Percentiles rank a stretch among this genome's conserved stretches.
Conservation (phyloP, 108 stramenopile species). For the Schizochytrium sp. region DNA sequence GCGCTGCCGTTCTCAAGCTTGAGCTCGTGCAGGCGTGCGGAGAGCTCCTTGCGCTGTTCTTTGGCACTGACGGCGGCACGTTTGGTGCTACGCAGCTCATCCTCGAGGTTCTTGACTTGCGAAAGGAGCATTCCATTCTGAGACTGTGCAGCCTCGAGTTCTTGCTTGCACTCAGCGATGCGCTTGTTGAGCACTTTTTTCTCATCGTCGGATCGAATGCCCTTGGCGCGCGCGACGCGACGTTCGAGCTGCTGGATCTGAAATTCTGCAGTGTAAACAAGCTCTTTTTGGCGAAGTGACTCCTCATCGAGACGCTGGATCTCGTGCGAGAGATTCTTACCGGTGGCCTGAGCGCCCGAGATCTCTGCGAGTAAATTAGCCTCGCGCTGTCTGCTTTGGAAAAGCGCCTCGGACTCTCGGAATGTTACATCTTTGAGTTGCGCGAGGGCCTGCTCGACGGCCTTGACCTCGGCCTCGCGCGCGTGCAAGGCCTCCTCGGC, state of each 20-base stretch:
- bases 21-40: constrained; percentile 43
- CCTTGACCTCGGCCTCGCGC: constrained; percentile 51
- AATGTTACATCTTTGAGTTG: constrained; percentile 53
- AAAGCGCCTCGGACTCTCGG: constrained; percentile 53
- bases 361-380: constrained; percentile 59
- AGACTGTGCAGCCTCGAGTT: constrained; percentile 30
- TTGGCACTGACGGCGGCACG: constrained; percentile 36
- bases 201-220: constrained; percentile 68
- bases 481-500: constrained; percentile 46
- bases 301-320: constrained; percentile 55
- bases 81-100: constrained; percentile 48
- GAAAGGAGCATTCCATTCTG: constrained; percentile 49
- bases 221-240: constrained; percentile 70
- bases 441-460: constrained; percentile 36
- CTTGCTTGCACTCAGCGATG: constrained; percentile 55
- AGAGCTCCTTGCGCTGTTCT: constrained; percentile 28
- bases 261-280: constrained; percentile 69
- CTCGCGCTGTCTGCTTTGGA: constrained; percentile 52
- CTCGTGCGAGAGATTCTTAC: constrained; percentile 53
- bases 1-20: constrained; percentile 57
- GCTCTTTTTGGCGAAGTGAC: constrained; percentile 59
- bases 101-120: constrained; percentile 54
- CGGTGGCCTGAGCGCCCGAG: constrained; percentile 47
- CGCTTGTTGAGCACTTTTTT: constrained; percentile 46
- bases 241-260: constrained; percentile 72